phyloP scores from a whole-genome alignment of 2,329 filamentous ascomycete species.

The Alternaria rosae region DNA sequence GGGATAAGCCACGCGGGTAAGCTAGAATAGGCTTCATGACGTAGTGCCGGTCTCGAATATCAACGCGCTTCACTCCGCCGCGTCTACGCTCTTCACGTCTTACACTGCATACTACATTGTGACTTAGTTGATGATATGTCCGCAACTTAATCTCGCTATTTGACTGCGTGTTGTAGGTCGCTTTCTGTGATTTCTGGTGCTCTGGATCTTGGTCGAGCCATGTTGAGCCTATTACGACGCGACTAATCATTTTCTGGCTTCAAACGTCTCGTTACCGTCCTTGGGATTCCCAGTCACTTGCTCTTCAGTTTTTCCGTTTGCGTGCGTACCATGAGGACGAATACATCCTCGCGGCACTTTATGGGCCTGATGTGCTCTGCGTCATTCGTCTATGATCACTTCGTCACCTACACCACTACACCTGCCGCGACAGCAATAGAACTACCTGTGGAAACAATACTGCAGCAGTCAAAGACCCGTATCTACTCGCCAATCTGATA shows the following conservation, averaged over 20 bases:
- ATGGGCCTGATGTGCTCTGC: not conserved
- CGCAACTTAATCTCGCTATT: no score
- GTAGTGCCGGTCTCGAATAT: not conserved
- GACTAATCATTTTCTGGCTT: not conserved
- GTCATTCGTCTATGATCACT: not conserved
- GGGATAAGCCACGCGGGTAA: no score
- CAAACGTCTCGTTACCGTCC: not conserved
- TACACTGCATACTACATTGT: not conserved
- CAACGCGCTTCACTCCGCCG: not conserved
- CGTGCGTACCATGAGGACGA: not conserved
- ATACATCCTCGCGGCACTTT: not conserved
- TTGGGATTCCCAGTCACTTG: not conserved
- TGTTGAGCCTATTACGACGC: not conserved
- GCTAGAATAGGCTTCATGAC: not conserved
- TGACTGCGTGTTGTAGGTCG: not conserved
- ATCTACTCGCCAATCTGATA: not conserved
- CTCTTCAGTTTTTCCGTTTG: not conserved
- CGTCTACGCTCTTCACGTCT: not conserved
- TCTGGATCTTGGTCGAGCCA: not conserved
- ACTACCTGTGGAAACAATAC: not conserved
- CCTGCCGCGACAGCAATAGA: not conserved
- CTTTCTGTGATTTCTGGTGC: not conserved
- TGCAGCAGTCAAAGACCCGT: not conserved
- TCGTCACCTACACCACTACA: not conserved
- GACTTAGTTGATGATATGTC: fast-evolving